Percentiles rank a stretch among this genome's conserved stretches.
phyloP scores from a whole-genome alignment of 129 eudicot species.

The Escallonia herrerae region DNA sequence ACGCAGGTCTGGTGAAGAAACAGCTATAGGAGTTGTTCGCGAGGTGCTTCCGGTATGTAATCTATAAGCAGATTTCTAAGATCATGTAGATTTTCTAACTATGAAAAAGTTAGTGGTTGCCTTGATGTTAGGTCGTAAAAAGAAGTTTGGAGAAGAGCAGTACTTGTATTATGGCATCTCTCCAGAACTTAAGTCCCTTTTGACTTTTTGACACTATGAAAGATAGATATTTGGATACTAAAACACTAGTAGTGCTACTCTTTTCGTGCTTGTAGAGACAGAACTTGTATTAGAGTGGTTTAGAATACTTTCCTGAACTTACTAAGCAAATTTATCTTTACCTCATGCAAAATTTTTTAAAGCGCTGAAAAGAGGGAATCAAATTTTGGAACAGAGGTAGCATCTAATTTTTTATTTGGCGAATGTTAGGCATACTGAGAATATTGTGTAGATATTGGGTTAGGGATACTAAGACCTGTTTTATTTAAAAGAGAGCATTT shows the following conservation, averaged over 20 bases:
- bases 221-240: too few species aligned
- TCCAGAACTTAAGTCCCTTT: not conserved
- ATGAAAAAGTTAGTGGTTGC: too few species aligned
- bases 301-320: too few species aligned
- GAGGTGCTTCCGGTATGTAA: conserved; percentile 81
- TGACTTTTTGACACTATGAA: not conserved
- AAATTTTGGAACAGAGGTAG: too few species aligned
- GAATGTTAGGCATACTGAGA: too few species aligned
- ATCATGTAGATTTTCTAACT: not conserved
- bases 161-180: not conserved
- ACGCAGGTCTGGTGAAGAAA: conserved; percentile 65
- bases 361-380: too few species aligned
- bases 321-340: too few species aligned
- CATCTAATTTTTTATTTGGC: too few species aligned
- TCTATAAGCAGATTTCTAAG: not conserved
- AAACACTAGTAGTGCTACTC: not conserved
- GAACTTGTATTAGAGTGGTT: too few species aligned
- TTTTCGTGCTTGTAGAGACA: too few species aligned
- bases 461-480: not conserved
- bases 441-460: not conserved
- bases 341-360: too few species aligned
- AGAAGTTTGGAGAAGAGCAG: not conserved
- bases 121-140: too few species aligned
- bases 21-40: conserved; percentile 53
- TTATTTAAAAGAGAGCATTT: not conserved